These are phyloP conservation scores for Rosa hybrid DNA, from an alignment of 331 rosid genomes.

Conservation along the genomic window DNA sequence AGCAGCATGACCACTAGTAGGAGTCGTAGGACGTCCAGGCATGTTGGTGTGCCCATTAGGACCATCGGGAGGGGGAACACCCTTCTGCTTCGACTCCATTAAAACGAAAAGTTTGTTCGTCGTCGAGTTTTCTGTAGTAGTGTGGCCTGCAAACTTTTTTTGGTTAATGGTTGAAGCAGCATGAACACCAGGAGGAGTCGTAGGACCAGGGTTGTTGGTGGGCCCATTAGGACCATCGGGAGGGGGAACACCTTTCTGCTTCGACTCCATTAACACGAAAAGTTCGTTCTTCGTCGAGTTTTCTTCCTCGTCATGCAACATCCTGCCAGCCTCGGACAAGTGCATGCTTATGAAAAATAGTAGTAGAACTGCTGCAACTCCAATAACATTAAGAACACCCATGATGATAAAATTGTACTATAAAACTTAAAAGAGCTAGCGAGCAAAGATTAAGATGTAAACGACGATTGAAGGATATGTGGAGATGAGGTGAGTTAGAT, in stretches of 20 bases:
- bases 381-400: background rate
- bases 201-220: background rate
- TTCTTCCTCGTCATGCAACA: background rate
- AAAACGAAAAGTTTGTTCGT: background rate
- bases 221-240: background rate
- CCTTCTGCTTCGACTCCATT: background rate
- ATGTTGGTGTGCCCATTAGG: background rate
- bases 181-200: background rate
- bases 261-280: background rate
- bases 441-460: background rate
- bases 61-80: background rate
- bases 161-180: background rate
- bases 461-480: background rate
- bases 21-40: background rate
- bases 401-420: background rate
- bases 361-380: background rate
- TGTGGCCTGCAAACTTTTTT: background rate
- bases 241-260: background rate
- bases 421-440: background rate
- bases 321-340: constrained; percentile 1
- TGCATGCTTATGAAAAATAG: background rate
- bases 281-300: background rate
- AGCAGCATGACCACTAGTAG: background rate
- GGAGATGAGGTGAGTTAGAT: background rate
- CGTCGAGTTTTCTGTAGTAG: background rate